phyloP scores from a whole-genome alignment of 441 rosid genomes.

The Syzygium syzygioides region DNA sequence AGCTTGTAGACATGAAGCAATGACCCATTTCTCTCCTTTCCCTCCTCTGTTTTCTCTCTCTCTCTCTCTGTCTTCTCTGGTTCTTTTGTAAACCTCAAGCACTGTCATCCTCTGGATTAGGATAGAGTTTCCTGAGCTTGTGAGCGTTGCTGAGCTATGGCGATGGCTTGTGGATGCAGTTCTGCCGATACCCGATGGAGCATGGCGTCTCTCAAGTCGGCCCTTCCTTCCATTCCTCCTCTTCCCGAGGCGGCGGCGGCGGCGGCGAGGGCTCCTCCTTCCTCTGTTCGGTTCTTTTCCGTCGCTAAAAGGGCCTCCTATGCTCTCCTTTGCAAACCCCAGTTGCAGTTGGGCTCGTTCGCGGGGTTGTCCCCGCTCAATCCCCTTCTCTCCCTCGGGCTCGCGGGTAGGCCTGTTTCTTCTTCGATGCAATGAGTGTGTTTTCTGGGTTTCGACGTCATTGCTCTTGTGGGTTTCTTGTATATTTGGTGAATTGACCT shows the following conservation, averaged over 20 bases:
- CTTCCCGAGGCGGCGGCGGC: constrained; percentile 1
- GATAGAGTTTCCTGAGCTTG: not conserved
- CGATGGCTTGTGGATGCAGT: constrained; percentile 7
- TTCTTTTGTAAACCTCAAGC: not conserved
- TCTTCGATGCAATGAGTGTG: not conserved
- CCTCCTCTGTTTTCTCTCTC: not conserved
- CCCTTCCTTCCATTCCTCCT: constrained; percentile 43
- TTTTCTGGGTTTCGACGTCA: not conserved
- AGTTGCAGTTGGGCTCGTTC: constrained; percentile 37
- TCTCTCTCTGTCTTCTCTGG: not conserved
- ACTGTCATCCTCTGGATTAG: not conserved
- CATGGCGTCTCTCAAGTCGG: constrained; percentile 52
- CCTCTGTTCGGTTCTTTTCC: constrained; percentile 22
- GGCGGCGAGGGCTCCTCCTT: not conserved
- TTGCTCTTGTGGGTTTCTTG: not conserved
- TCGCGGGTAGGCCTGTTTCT: constrained; percentile 33
- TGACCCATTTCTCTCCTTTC: not conserved
- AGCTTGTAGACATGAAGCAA: not conserved
- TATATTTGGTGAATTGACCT: not conserved
- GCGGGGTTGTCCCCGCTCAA: constrained; percentile 50
- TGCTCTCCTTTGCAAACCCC: constrained; percentile 18
- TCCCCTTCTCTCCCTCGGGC: constrained; percentile 46
- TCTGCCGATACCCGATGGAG: constrained; percentile 34
- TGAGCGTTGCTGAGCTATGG: not conserved
- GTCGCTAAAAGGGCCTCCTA: not conserved